phyloP scores from a whole-genome alignment of 805 yeast species.

The Torulaspora indica region DNA sequence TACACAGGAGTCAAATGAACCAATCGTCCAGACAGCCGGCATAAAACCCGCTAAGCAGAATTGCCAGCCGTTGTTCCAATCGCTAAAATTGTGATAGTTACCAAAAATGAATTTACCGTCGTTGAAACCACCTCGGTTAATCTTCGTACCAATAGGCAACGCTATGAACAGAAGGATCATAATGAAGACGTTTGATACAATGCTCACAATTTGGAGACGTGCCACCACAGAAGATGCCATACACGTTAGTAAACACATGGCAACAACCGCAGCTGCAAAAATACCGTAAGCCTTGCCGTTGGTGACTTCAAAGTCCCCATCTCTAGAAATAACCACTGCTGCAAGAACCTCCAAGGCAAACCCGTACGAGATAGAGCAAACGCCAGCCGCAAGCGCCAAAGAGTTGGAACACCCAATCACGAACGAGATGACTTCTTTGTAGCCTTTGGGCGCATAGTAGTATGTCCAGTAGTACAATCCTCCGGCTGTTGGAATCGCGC shows the following conservation, averaged over 20 bases:
- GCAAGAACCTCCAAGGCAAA: constrained; percentile 57
- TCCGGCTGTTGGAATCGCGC: constrained; percentile 71
- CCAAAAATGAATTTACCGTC: constrained; percentile 54
- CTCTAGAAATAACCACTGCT: constrained; percentile 49
- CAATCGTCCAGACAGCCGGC: constrained; percentile 73
- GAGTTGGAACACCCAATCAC: constrained; percentile 66
- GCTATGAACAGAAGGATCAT: constrained; percentile 57
- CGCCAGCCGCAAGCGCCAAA: constrained; percentile 59
- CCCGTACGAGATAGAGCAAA: constrained; percentile 67
- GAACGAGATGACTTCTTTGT: constrained; percentile 52
- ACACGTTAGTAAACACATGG: constrained; percentile 51
- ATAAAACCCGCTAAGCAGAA: constrained; percentile 47
- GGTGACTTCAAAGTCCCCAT: constrained; percentile 54
- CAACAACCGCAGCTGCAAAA: constrained; percentile 54
- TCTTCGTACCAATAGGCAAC: constrained; percentile 54
- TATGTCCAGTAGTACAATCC: constrained; percentile 69
- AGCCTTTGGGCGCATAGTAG: constrained; percentile 55
- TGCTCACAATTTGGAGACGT: constrained; percentile 55
- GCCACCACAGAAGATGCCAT: constrained; percentile 55
- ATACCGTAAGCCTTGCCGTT: constrained; percentile 57
- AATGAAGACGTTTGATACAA: constrained; percentile 48
- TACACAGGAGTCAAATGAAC: constrained; percentile 66
- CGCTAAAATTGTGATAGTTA: constrained; percentile 44
- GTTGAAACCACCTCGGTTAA: constrained; percentile 40
- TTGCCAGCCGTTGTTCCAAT: constrained; percentile 61